phyloP scores from a whole-genome alignment of 805 yeast genomes.

The Schwanniomyces polymorphus region DNA sequence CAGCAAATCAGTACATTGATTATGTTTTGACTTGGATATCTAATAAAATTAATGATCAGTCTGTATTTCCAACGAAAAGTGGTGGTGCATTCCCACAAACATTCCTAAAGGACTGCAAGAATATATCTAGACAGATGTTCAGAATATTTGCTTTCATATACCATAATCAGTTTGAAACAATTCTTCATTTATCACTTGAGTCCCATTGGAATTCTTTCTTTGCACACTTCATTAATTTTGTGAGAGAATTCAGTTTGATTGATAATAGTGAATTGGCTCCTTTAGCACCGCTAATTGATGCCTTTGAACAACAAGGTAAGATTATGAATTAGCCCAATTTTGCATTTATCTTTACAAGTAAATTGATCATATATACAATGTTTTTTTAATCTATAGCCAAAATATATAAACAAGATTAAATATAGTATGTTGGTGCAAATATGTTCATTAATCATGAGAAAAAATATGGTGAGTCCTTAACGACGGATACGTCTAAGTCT shows the following conservation, averaged over 20 bases:
- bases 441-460: slow-evolving; percentile 42
- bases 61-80: slow-evolving; percentile 86
- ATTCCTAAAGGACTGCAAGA: slow-evolving; percentile 78
- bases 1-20: slow-evolving; percentile 92
- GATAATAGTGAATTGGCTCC: slow-evolving; percentile 83
- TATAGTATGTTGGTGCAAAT: slow-evolving; percentile 2
- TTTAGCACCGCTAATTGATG: slow-evolving; percentile 69
- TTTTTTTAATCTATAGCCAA: slow-evolving; percentile 1
- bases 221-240: slow-evolving; percentile 88
- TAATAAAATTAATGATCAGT: slow-evolving; percentile 83
- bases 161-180: slow-evolving; percentile 90
- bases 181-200: slow-evolving; percentile 87
- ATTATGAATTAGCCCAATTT: slow-evolving; percentile 39
- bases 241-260: slow-evolving; percentile 78
- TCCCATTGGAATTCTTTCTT: slow-evolving; percentile 98
- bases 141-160: slow-evolving; percentile 94
- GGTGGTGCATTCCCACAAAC: slow-evolving; percentile 89
- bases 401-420: neutral
- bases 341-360: neutral
- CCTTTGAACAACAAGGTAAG: slow-evolving; percentile 84
- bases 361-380: neutral
- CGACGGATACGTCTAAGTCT: slow-evolving; percentile 73
- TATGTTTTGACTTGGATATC: slow-evolving; percentile 89
- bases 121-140: slow-evolving; percentile 89
- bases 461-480: slow-evolving; percentile 77